Evolutionary conservation across 331 rosid genomes (phyloP), one percentile per base, ranked within the genome.

Genomic region (Pyrus hybrid): DNA sequence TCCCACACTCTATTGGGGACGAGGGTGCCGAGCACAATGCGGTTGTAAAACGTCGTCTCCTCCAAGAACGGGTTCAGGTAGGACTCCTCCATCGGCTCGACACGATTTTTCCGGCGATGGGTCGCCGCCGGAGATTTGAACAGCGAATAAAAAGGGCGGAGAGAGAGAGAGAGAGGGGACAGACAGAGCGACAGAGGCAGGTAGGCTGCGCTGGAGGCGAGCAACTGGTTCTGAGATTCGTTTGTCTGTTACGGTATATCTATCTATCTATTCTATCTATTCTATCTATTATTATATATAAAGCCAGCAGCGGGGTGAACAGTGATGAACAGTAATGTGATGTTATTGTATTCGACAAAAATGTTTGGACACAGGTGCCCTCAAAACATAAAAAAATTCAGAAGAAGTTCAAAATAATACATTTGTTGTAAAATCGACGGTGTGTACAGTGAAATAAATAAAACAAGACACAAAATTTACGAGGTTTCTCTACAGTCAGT

Each of bases 31-130:
- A 94, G 85, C 16, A 94, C 86, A 82, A 94, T 77, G 88, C 83
- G 87, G 85, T 90, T 94, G 86, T 91, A 94, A 3, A 87, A 75
- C 20, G 70, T 71, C 3, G 90, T 70, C 83, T 94, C 99, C 3
- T 83, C 89, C 2, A 76, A 47, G 93, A 94, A 94, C 37, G 86
- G 77, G 8, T 68, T 64, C 11, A 79, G 79, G 12, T 86, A 84
- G 14, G 69, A 37, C 2, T 49, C 75, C 13, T 69, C 69, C 66
- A 45, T 73, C 70, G 58, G 62, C 33, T 5, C 68, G 8, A 3
- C 57, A 13, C 56, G 43, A 11, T 33, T 71, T 22, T 64, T 20
- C 66, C 70, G 41, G 11, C 45, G 17, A 29, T 29, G 63, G 62
- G 6, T 54, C 7, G 68, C 63, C 16, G 69, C 79, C 73, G 75